Percentiles rank a stretch among this genome's conserved stretches.
Evolutionary conservation across 345 rosid genomes (phyloP).

Genomic region (Psidium guajava): DNA sequence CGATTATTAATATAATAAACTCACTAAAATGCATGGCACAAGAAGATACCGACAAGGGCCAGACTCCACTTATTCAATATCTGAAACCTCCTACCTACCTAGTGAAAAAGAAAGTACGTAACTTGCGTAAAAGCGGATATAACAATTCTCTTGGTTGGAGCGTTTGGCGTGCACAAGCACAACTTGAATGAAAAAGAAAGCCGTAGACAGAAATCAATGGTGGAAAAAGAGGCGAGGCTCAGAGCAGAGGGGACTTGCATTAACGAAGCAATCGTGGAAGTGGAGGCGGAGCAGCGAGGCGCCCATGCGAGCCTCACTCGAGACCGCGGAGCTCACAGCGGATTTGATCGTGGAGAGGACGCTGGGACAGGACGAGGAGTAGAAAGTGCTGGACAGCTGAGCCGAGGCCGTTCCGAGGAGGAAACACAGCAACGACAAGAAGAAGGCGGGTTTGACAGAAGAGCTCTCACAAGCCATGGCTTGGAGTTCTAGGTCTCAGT

Average conservation of each 20-base stretch:
- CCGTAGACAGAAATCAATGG: background rate
- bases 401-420: slow-evolving; percentile 4
- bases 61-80: background rate
- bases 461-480: background rate
- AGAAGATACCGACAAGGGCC: background rate
- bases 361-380: slow-evolving; percentile 22
- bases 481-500: background rate
- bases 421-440: background rate
- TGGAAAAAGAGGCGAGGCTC: background rate
- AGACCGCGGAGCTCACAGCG: slow-evolving; percentile 24
- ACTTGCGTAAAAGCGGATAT: background rate
- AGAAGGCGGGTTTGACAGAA: background rate
- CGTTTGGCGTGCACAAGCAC: background rate
- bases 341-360: slow-evolving; percentile 25
- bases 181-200: background rate
- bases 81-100: background rate
- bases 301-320: slow-evolving; percentile 40
- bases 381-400: slow-evolving; percentile 30
- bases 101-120: background rate
- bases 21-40: background rate
- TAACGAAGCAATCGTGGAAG: slow-evolving; percentile 57
- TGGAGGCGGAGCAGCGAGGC: slow-evolving; percentile 56
- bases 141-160: background rate
- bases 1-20: background rate
- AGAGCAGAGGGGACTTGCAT: slow-evolving; percentile 17